Evolutionary conservation across 352 stramenopile species (phyloP), one percentile per base, ranked within the genome.

Genomic region (Globisporangium yorkense): DNA sequence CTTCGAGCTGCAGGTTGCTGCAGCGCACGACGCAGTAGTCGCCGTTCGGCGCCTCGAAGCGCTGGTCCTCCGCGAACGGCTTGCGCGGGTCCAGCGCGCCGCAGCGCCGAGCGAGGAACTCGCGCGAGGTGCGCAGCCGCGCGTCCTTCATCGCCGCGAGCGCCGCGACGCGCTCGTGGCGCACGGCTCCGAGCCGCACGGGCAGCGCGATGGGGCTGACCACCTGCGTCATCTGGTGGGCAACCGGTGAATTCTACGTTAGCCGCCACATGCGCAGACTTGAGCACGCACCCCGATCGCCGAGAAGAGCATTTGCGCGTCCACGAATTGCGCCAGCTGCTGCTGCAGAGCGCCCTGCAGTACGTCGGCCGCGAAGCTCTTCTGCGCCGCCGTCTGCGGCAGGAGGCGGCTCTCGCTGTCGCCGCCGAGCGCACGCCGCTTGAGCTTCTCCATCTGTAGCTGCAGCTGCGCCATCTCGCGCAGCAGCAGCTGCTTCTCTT

Each of bases 1-100:
- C 68, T 18, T 69, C 65, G 27, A 84, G 73, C 57, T 79, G 75
- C 13, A 77, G 68, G 24, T 79, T 69, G 54, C 76, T 71, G 51
- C 80, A 84, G 8, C 67, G 67, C 51, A 69, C 56, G 39, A 74
- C 71, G 51, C 70, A 87, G 40, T 63, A 80, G 57, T 88, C 75
- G 16, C 80, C 75, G 5, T 66, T 56, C 6, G 65, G 48, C n/a
- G 68, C 71, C 57, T 79, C 71, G 24, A 83, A 86, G 33, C 67
- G 67, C 20, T 62, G 62, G 20, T 66, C 62, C 27, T 80, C 72
- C 1, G 59, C 56, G 40, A 60, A 66, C 10, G 56, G 52, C 10
- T 59, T 67, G 44, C 43, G 50, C 5, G 70, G 20, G 16, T 20
- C 20, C 18, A 47, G 46, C 4, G 46, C 49, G 1, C 56, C 62